Evolutionary conservation across 1,284 basidiomycete species (phyloP), one percentile per base, ranked within the genome.

Genomic region (Thelephora terrestris): DNA sequence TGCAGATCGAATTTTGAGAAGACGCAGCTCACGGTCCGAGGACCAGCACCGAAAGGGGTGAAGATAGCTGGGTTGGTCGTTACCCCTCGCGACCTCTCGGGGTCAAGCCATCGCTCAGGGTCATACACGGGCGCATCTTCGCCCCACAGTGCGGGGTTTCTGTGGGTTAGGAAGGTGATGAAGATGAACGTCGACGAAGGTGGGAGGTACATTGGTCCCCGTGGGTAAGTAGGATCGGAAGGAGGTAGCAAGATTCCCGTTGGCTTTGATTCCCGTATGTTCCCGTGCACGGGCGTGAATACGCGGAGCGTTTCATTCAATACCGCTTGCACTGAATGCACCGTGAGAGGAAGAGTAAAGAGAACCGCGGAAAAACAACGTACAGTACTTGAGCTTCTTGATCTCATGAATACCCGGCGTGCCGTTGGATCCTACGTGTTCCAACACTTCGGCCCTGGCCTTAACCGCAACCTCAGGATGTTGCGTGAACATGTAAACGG

Each of bases 31-130:
- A 72, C 73, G 50, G 67, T 67, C 29, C 71, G 65, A 7, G 83
- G 82, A 0, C 83, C 83, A 36, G 76, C 78, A 57, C 80, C 81
- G 58, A 85, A 85, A 2, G 82, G 81, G 16, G 72, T 70, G 58
- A 73, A 85, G 70, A 85, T 85, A 52, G 75, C 71, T 0, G 83
- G 79, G 56, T 81, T 82, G 1, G 69, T 60, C 9, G 71, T 71
- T 52, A 75, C 74, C 44, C 59, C 68, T 2, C 68, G 63, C 21
- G 78, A 51, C 14, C 75, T 68, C 20, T 64, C 65, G 27, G 54
- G 52, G 9, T 48, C 43, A 6, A 65, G 52, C 63, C 63, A 65
- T 6, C 62, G 54, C 43, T 65, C 62, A 9, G 63, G 63, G 42
- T 58, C 58, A 58, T 58, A 65, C 47, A 60, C 58, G 35, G 51